Evolutionary conservation across 2,329 filamentous ascomycete species (phyloP), one percentile per base, ranked within the genome.

Genomic region (Claviceps purpurea): DNA sequence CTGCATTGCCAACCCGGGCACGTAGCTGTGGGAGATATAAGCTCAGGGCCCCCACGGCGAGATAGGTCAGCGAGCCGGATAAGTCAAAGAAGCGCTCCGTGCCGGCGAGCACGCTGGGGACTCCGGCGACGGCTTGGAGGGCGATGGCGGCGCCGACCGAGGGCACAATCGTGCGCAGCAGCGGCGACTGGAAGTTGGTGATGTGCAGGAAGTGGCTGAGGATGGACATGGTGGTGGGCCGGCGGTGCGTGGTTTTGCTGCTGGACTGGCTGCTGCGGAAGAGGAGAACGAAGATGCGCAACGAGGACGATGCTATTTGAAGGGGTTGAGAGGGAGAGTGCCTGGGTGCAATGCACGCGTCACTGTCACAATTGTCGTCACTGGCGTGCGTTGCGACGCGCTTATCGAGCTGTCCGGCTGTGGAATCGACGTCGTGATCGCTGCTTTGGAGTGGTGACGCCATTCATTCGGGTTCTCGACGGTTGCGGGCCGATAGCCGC

Each of bases 71-170:
- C 14, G 80, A 81, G 47, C 83, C 83, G 2, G 79, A 82, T 47
- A 83, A 64, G 62, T 87, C 84, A 63, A 84, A 87, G 70, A 84
- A 84, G 40, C 78, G 75, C 61, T 87, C 84, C 6, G 78, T 77
- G 59, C 80, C 74, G 37, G 71, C 68, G 26, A 74, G 56, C 55
- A 84, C 78, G 5, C 80, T 84, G 5, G 83, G 83, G 2, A 82
- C 62, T 4, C 79, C 82, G 6, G 79, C 77, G 42, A 74, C 78
- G 8, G 75, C 71, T 67, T 86, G 83, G 47, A 86, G 70, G 1
- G 76, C 77, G 58, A 81, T 81, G 2, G 81, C 81, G 10, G 82
- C 74, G 5, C 75, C 75, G 13, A 84, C 73, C 39, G 75, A 75
- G 2, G 82, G 83, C 2, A 84, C 70, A 10, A 84, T 67, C 1